Evolutionary conservation across 1,284 basidiomycete species (phyloP), one percentile per base, ranked within the genome.

Genomic region (Cutaneotrichosporon sp.): DNA sequence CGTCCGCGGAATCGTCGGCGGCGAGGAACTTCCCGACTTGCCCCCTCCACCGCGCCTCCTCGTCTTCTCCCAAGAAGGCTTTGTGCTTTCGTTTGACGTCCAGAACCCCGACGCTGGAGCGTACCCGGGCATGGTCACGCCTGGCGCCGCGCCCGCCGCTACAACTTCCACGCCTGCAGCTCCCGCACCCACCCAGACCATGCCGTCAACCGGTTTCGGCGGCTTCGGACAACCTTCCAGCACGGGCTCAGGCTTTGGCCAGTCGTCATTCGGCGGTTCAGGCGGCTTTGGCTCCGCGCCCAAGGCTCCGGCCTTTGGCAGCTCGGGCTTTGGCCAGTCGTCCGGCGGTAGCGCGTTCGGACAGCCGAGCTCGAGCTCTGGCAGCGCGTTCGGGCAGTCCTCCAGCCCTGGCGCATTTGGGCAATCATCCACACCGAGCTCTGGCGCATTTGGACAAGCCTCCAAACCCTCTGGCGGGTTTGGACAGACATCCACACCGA

Each of bases 51-150:
- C 79, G 0, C 68, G 76, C 8, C 60, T 81, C 7, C 60, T 78
- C 47, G 73, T 76, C 7, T 78, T 77, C 56, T 79, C 77, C 15
- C 79, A 76, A 44, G 77, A 79, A 41, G 80, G 80, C 12, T 67
- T 77, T 3, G 60, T 81, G 46, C 69, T 79, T 5, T 74, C 73
- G 1, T 81, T 79, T 67, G 68, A 77, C 49, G 66, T 81, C 3
- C 68, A 70, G 52, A 76, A 78, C 50, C 69, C 68, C 21, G 58
- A 65, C 30, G 73, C 55, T 4, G 72, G 59, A n/a, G 53, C 37
- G 9, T 80, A 79, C 56, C 67, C 70, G 1, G 72, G 70, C 1
- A 78, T 79, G 76, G 53, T 74, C 14, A 48, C 36, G 9, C 34
- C 58, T 1, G 36, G 51, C 3, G n/a, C 39, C 17, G 34, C 34